Conservation (phyloP, 1,139 yeast species). For the Zygoascus sp. region DNA sequence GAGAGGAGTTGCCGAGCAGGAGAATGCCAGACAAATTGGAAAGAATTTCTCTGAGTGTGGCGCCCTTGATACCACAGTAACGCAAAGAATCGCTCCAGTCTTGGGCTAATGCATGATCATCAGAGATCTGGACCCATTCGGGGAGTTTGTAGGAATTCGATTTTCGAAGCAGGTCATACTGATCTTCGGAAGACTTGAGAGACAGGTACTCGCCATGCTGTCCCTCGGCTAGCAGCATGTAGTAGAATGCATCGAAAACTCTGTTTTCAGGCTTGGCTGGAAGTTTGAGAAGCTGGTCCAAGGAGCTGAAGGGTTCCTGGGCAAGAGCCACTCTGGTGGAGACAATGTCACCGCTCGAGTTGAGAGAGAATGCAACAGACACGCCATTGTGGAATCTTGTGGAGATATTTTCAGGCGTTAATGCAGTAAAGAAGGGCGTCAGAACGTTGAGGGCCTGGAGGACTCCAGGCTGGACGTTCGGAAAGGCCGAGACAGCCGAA, state of each 20-base stretch:
- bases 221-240: constrained; percentile 34
- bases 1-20: constrained; percentile 34
- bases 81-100: constrained; percentile 40
- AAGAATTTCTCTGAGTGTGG: constrained; percentile 33
- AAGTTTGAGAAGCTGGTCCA: constrained; percentile 34
- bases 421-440: constrained; percentile 39
- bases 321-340: constrained; percentile 34
- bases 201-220: constrained; percentile 32
- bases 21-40: constrained; percentile 38
- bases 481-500: constrained; percentile 33
- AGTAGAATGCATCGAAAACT: constrained; percentile 39
- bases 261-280: constrained; percentile 29
- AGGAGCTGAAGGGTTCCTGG: constrained; percentile 29
- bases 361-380: constrained; percentile 31
- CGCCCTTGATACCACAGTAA: constrained; percentile 35
- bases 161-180: constrained; percentile 33
- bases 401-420: constrained; percentile 36
- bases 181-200: constrained; percentile 31
- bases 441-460: constrained; percentile 36
- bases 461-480: constrained; percentile 35
- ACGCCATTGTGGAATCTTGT: constrained; percentile 38
- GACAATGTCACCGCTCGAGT: constrained; percentile 34
- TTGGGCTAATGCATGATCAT: constrained; percentile 38
- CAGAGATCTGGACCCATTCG: constrained; percentile 36
- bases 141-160: constrained; percentile 36